These are phyloP conservation scores for Zea mays DNA, from an alignment of 176 grass and related monocot genomes.

Conservation along the genomic window Zm-B73-REFERENCE-NAM-5.0 NC_050096.1:174237501-174238000, in stretches of 20 bases:
- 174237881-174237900: background rate
- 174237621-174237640: background rate
- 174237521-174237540: background rate
- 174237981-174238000: constrained; percentile 56
- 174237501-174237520: background rate
- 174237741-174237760: background rate
- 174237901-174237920: background rate
- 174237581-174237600: background rate
- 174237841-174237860: background rate
- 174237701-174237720: background rate
- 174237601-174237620: background rate
- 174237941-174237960: constrained; percentile 66
- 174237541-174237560: no score
- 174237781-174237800: constrained; percentile 38
- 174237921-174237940: constrained; percentile 10
- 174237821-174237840: constrained; percentile 1
- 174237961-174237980: constrained; percentile 71
- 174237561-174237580: background rate
- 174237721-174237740: constrained; percentile 1
- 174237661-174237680: background rate
- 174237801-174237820: no score
- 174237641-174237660: background rate
- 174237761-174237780: constrained; percentile 42
- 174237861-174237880: background rate
- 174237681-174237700: constrained; percentile 24